Evolutionary conservation across 805 yeast species (phyloP), one percentile per base, ranked within the genome.

Genomic region (Barnettozyma botsteinii): DNA sequence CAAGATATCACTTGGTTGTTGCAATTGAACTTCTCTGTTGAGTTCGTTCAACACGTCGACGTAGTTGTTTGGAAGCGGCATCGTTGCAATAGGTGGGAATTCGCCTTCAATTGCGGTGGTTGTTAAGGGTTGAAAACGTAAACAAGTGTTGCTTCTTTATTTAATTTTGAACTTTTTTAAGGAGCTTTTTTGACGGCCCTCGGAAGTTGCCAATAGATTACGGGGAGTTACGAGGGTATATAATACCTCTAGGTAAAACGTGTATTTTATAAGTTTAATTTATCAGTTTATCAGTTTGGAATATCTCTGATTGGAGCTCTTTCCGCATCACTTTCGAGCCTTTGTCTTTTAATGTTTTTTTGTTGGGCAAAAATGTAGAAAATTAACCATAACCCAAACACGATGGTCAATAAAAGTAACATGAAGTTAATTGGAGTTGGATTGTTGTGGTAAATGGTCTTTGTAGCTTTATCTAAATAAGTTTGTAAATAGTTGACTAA

Each of bases 401-500:
- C 23, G 1, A 70, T 57, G 2, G 94, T 85, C 25, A 73, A 50
- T 0, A 55, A 41, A 1, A 85, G 68, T 43, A 91, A 66, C 1
- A 69, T 42, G 0, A 65, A 31, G 58, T 89, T 89, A 19, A 86
- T 73, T 0, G 97, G 96, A 3, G 69, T 70, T 17, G 98, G 97
- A 58, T 89, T 79, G 75, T 76, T 76, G 37, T 74, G 47, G 57
- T 85, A 83, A 7, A 66, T 61, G 25, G 70, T 68, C 56, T 86
- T 95, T 0, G 96, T 88, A 27, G 72, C 51, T 33, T 65, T 66
- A 56, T 89, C 97, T 55, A 91, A 61, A 3, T 65, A 62, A 18
- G 82, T 79, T 54, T 86, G 96, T 6, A 75, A 55, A 50, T 86
- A 67, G 60, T 88, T 89, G 60, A 81, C 75, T n/a, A 82, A 45